Conservation (phyloP, 1,284 basidiomycete genomes). For the Cryptococcus sp. region DNA sequence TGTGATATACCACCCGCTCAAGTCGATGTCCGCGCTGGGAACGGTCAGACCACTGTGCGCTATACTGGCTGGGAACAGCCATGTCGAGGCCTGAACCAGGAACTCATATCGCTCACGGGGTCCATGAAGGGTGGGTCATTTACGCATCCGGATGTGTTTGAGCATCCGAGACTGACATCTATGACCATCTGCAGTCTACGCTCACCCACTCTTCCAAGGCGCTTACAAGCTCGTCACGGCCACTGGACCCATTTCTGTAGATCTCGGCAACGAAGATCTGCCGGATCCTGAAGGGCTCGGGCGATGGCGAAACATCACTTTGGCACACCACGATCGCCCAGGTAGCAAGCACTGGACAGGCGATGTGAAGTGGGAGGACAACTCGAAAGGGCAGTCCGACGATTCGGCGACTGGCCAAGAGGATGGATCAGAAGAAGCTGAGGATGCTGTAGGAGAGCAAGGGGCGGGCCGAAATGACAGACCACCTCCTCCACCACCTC, state of each 20-base stretch:
- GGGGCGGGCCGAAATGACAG: no score
- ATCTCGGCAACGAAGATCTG: neutral
- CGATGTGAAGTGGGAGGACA: conserved; percentile 5
- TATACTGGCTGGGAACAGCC: conserved; percentile 21
- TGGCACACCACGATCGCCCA: conserved; percentile 3
- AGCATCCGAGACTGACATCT: neutral
- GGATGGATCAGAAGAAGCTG: no score
- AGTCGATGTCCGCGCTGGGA: conserved; percentile 7
- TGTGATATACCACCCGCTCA: conserved; percentile 15
- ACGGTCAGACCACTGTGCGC: conserved; percentile 9
- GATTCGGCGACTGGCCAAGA: no score
- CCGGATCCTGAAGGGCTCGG: conserved; percentile 14
- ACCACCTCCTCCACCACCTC: no score
- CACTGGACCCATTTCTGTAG: conserved; percentile 16
- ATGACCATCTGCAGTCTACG: conserved; percentile 6
- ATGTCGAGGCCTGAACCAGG: conserved; percentile 14
- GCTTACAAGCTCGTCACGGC: conserved; percentile 8
- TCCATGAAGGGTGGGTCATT: conserved; percentile 13
- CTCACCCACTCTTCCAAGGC: conserved; percentile 21
- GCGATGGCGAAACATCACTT: conserved; percentile 11
- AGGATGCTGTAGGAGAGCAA: no score
- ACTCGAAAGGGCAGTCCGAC: neutral
- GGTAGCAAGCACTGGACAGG: conserved; percentile 5
- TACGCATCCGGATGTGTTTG: neutral
- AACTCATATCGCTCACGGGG: conserved; percentile 8